These are phyloP conservation scores for Westerdykella sp. DNA, from an alignment of 2,329 filamentous ascomycete genomes.

Conservation along the genomic window DNA sequence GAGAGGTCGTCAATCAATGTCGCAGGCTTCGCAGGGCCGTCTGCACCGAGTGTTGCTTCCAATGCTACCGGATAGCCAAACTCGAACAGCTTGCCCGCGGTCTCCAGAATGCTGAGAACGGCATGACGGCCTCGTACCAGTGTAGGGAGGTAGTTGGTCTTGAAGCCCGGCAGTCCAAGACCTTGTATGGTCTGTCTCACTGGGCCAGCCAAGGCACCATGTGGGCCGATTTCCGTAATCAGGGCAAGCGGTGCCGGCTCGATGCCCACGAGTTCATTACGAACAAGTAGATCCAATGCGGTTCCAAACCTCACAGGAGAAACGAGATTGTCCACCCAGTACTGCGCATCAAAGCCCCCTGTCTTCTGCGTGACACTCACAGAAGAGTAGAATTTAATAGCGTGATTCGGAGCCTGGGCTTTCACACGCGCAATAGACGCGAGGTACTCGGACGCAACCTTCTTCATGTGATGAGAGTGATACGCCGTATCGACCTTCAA, in stretches of 20 bases:
- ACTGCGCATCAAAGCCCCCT: conserved; percentile 10
- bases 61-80: conserved; percentile 6
- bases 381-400: conserved; percentile 1
- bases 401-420: background rate
- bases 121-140: conserved; percentile 6
- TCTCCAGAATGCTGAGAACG: conserved; percentile 11
- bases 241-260: conserved; percentile 5
- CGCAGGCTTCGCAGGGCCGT: background rate
- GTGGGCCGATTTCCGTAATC: conserved; percentile 9
- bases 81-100: background rate
- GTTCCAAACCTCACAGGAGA: conserved; percentile 34
- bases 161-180: conserved; percentile 12
- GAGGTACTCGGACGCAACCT: conserved; percentile 6
- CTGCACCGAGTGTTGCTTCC: conserved; percentile 1
- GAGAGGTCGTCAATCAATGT: conserved; percentile 11
- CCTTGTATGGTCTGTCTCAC: conserved; percentile 5
- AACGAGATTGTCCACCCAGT: conserved; percentile 5
- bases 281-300: conserved; percentile 24
- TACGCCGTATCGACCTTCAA: conserved; percentile 41
- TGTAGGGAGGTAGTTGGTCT: conserved; percentile 13
- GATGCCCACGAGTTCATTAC: background rate
- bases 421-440: background rate
- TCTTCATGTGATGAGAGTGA: conserved; percentile 40
- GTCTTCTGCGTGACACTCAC: conserved; percentile 3
- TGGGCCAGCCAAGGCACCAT: conserved; percentile 1